Evolutionary conservation across 768 basidiomycete species (phyloP), one percentile per base, ranked within the genome.

Genomic region (Leccinellum rugosiceps): DNA sequence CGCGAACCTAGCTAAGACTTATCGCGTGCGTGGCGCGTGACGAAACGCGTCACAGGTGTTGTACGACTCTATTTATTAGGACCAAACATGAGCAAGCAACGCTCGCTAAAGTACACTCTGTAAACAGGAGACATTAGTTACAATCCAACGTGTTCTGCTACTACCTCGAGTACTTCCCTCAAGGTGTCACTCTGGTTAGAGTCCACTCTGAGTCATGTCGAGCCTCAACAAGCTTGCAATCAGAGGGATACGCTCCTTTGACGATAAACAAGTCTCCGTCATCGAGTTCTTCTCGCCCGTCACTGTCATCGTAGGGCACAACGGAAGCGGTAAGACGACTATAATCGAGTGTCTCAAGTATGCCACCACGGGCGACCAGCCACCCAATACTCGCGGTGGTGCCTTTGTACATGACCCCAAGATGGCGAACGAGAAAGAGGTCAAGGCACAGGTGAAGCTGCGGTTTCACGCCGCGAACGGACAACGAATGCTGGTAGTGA

Each of bases 341-440:
- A 91, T 98, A 69, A 98, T 99, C 73, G 97, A 99, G 79, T 98
- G 96, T 75, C 83, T 99, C 72, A 98, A 98, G 78, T 99, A 99
- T 70, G 94, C 93, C 11, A 97, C 97, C 0, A 99, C 97, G 0
- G 97, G 97, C 28, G 96, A 98, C 72, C 90, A 98, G 65, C 97
- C 97, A 0, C 92, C 97, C 1, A 96, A 96, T 68, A 93, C 95
- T 23, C 93, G 94, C 59, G 96, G 96, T 31, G 97, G 96, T n/a
- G 97, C 97, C 0, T 99, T 98, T 74, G 76, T 99, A 4, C 97
- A 99, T 72, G 97, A 99, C 74, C 97, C 97, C 2, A 97, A 97
- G 80, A 96, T 99, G 86, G 97, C 97, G 7, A 95, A 96, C 68
- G 94, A 98, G 79, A 96, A 95, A 69, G 96, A 98, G 70, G 96